phyloP scores from a whole-genome alignment of 1,139 yeast genomes.

The Kazachstania sp. region DNA sequence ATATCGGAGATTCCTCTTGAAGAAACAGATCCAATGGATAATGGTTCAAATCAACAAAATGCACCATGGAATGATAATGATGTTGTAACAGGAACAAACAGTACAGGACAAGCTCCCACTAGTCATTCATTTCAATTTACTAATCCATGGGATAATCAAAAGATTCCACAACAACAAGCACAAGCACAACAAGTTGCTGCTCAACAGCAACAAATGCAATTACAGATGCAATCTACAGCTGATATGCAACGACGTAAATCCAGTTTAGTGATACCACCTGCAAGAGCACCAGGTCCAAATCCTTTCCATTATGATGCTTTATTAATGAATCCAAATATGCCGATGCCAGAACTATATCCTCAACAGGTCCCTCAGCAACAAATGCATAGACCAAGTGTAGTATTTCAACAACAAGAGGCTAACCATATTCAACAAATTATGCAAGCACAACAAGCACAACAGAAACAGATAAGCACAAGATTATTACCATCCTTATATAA shows the following conservation, averaged over 20 bases:
- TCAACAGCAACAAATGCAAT: background rate
- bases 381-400: constrained; percentile 22
- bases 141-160: constrained; percentile 22
- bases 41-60: background rate
- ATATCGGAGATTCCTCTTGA: constrained; percentile 3
- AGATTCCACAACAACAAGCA: constrained; percentile 9
- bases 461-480: constrained; percentile 9
- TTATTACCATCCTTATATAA: constrained; percentile 13
- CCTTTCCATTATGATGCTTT: constrained; percentile 32
- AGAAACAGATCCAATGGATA: constrained; percentile 2
- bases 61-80: background rate
- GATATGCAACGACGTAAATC: constrained; percentile 26
- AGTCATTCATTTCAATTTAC: constrained; percentile 12
- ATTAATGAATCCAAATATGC: constrained; percentile 4
- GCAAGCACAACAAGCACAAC: constrained; percentile 7
- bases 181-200: background rate
- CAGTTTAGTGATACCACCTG: constrained; percentile 34
- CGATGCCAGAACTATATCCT: background rate
- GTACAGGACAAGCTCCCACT: background rate
- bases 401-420: constrained; percentile 8
- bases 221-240: constrained; percentile 7
- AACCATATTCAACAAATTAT: constrained; percentile 1
- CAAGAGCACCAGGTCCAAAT: constrained; percentile 42
- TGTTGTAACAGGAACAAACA: background rate
- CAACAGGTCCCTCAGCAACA: constrained; percentile 23